A percentile compares a stretch with the other conserved stretches of the same genome.
These are phyloP conservation scores for Capsella bursapastoris DNA, from an alignment of 345 rosid genomes.

Conservation along the genomic window DNA sequence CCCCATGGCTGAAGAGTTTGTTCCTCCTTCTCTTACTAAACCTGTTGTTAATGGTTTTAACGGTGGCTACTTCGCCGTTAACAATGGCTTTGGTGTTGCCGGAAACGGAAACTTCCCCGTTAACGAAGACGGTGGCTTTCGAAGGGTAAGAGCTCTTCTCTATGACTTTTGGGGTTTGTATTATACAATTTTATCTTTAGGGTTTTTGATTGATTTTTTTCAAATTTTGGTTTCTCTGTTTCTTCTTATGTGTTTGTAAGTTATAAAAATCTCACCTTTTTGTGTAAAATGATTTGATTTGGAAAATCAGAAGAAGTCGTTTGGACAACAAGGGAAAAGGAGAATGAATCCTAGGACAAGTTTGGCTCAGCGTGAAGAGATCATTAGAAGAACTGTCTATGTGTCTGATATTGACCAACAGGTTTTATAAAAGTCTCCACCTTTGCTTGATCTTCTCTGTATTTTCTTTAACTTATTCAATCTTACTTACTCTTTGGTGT, in stretches of 20 bases:
- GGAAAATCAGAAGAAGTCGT: conserved; percentile 61
- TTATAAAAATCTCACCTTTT: conserved; percentile 23
- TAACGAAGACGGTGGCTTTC: conserved; percentile 51
- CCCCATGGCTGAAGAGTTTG: conserved; percentile 93
- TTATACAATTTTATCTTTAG: neutral
- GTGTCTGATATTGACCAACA: conserved; percentile 95
- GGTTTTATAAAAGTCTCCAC: conserved; percentile 43
- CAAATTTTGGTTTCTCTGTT: neutral
- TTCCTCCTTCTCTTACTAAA: conserved; percentile 72
- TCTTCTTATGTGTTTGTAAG: conserved; percentile 13
- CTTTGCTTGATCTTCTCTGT: conserved; percentile 5
- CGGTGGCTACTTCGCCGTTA: conserved; percentile 52
- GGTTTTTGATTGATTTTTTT: conserved; percentile 10
- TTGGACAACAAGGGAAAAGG: conserved; percentile 61
- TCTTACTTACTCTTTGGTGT: conserved; percentile 4
- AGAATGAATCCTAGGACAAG: conserved; percentile 77
- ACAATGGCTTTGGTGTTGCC: conserved; percentile 39
- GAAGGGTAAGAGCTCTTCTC: conserved; percentile 55
- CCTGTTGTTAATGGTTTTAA: conserved; percentile 42
- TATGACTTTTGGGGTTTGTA: neutral
- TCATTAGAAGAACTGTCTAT: conserved; percentile 82
- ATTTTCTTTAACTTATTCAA: neutral
- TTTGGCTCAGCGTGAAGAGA: conserved; percentile 85
- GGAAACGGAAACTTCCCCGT: conserved; percentile 51
- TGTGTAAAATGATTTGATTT: conserved; percentile 20